phyloP scores from a whole-genome alignment of 192 early-diverging fungal genomes.

The Coemansia sp. region DNA sequence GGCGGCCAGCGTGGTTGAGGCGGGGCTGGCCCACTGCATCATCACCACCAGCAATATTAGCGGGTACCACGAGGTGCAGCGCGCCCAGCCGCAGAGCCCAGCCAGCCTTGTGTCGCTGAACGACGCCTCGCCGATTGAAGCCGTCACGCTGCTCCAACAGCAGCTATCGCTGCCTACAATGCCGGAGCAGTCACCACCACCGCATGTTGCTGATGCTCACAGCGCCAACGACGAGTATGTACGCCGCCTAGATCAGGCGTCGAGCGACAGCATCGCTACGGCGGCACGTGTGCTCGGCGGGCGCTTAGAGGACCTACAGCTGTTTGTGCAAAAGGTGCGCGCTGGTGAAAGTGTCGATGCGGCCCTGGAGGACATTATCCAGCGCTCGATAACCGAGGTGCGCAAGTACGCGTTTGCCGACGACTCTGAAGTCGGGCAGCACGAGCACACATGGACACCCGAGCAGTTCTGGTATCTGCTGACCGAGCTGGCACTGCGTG shows the following conservation, averaged over 20 bases:
- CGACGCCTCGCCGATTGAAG: slow-evolving; percentile 39
- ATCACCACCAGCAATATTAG: slow-evolving; percentile 75
- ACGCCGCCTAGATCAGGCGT: slow-evolving; percentile 14
- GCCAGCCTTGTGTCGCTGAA: slow-evolving; percentile 38
- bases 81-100: slow-evolving; percentile 39
- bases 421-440: slow-evolving; percentile 29
- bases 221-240: slow-evolving; percentile 2
- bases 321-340: slow-evolving; percentile 85
- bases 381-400: slow-evolving; percentile 75
- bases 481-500: slow-evolving; percentile 58
- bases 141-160: slow-evolving; percentile 35
- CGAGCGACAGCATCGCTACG: slow-evolving; percentile 22
- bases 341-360: slow-evolving; percentile 57
- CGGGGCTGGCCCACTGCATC: slow-evolving; percentile 84
- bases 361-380: slow-evolving; percentile 80
- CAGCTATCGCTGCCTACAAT: slow-evolving; percentile 23
- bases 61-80: slow-evolving; percentile 61
- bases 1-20: slow-evolving; percentile 76
- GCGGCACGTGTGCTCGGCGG: slow-evolving; percentile 79
- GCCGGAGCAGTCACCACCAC: neutral
- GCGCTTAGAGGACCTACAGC: slow-evolving; percentile 82
- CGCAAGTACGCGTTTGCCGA: slow-evolving; percentile 83
- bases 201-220: neutral
- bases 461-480: slow-evolving; percentile 92
- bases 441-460: slow-evolving; percentile 66